Base-by-base conservation (phyloP, 768 basidiomycete species). In the Lepiota venenata region DNA sequence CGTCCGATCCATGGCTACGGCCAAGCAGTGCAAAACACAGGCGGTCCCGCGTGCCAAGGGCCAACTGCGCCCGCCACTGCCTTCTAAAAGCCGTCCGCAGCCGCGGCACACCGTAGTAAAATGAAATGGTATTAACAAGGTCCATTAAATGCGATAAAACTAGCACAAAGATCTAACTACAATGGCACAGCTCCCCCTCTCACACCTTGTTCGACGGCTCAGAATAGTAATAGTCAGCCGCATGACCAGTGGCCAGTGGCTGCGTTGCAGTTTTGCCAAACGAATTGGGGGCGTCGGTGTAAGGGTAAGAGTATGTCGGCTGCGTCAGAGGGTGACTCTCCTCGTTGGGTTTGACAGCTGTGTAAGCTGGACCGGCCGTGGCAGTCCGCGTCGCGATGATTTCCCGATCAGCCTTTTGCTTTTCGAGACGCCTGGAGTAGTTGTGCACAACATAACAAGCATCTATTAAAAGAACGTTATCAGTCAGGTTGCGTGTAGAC, bases 371-470 rank as follows among this genome's bases (percentile, higher is more conserved):
- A 18, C 56, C 58, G 10, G 58, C 49, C 10, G 53, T 44, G 52
- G 48, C 44, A 46, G 60, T 60, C 16, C 58, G 47, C 35, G 57
- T 57, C 8, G 63, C 59, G 32, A 64, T 44, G 42, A 63, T 63
- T 39, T 58, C 54, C 55, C 62, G 62, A 42, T 64, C 63, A 16
- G 55, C 46, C 50, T 64, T 62, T 57, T 73, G 66, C 50, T 61
- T 56, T 8, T 57, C 58, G 22, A 76, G 64, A 43, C 69, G 66
- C 42, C 63, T 67, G 8, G 66, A 67, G 46, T 75, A 76, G 42
- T 69, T 60, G 22, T 66, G 57, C 11, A 73, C 69, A 35, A 75
- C 60, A 48, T 74, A 74, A 45, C 70, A 69, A 12, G 71, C 71
- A 59, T 76, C 75, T 76, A 41, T 20, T 27, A 36, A 43, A 6